Conservation (phyloP, 139 green algal genomes). For the Micractinium sp. region DNA sequence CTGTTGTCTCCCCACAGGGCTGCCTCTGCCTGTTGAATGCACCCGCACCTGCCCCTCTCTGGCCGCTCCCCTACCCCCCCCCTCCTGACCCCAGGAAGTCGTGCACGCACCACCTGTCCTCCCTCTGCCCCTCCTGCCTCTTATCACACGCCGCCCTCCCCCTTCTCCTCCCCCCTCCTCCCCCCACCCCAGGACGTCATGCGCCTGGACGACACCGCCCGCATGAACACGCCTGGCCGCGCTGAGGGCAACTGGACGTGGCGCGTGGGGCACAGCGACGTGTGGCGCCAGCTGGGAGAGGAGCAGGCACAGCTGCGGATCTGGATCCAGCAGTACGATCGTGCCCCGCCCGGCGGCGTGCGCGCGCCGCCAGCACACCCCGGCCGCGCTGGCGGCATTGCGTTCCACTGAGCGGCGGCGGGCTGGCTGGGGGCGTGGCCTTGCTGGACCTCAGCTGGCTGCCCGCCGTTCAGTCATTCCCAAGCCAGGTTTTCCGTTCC, state of each 20-base stretch:
- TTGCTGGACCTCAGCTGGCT: too few species aligned
- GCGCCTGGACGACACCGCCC: constrained; percentile 88
- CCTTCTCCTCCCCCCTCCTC: neutral
- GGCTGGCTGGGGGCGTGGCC: neutral
- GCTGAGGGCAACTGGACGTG: constrained; percentile 92
- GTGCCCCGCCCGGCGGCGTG: neutral
- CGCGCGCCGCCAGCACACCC: neutral
- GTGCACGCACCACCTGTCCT: neutral
- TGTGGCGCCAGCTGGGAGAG: constrained; percentile 22
- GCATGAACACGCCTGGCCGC: constrained; percentile 95
- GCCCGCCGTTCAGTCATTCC: too few species aligned
- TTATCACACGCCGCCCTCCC: neutral
- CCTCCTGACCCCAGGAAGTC: too few species aligned
- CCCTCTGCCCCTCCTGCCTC: too few species aligned
- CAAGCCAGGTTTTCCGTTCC: neutral
- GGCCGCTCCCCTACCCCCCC: too few species aligned
- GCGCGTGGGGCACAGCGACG: constrained; percentile 51
- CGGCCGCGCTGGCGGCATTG: neutral
- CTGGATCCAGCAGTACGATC: constrained; percentile 27
- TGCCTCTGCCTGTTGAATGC: too few species aligned
- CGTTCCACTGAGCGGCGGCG: neutral
- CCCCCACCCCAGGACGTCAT: constrained; percentile 89
- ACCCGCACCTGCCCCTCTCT: too few species aligned
- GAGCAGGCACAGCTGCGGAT: constrained; percentile 25
- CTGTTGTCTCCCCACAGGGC: too few species aligned